Conservation (phyloP, 257 asterid genomes). For the Solanum dulcamara region DNA sequence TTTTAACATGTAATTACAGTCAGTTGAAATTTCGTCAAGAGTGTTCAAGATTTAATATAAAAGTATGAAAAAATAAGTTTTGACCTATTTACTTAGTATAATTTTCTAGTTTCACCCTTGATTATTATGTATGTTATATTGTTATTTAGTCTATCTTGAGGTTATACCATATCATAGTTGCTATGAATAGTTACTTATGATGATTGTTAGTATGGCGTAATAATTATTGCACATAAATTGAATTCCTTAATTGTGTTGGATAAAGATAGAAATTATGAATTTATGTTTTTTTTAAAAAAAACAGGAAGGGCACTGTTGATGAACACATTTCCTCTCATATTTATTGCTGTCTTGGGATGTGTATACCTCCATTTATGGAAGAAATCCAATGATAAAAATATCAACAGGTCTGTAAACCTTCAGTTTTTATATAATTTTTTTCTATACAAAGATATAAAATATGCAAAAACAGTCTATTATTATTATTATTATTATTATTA, state of each 20-base stretch:
- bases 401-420: conserved; percentile 14
- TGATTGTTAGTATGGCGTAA: background rate
- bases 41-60: no score
- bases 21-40: background rate
- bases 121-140: no score
- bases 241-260: background rate
- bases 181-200: background rate
- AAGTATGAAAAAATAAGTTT: no score
- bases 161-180: background rate
- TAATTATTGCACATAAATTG: background rate
- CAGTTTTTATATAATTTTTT: no score
- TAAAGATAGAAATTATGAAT: background rate
- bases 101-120: background rate
- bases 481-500: no score
- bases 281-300: background rate
- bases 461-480: no score
- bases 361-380: conserved; percentile 54
- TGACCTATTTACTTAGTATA: background rate
- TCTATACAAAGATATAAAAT: no score
- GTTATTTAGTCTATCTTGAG: background rate
- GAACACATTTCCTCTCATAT: conserved; percentile 45
- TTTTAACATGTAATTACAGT: no score
- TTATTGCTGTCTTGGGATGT: conserved; percentile 63
- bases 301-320: conserved; percentile 45
- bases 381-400: conserved; percentile 10